A percentile compares a stretch with the other conserved stretches of the same genome.
Evolutionary conservation across 257 asterid species (phyloP).

Genomic region (Pogostemon cablin): DNA sequence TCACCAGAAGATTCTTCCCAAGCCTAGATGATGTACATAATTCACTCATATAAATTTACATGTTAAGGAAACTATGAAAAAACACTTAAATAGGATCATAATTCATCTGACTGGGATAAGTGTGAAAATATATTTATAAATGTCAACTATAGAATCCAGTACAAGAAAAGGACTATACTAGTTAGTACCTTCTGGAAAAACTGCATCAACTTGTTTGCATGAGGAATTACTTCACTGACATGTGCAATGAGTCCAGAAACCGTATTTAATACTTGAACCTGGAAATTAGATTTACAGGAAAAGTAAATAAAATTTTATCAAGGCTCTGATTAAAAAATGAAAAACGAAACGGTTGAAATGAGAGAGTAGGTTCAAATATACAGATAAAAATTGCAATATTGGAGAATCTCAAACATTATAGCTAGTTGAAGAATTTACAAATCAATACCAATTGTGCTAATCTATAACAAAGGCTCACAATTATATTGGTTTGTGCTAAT

Average conservation of each 20-base stretch:
- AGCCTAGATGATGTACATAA: conserved; percentile 49
- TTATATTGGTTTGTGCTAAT: neutral
- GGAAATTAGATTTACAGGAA: conserved; percentile 37
- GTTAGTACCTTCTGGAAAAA: conserved; percentile 82
- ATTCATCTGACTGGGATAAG: conserved; percentile 1
- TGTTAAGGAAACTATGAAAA: conserved; percentile 17
- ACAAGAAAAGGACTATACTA: conserved; percentile 11
- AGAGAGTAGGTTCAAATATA: conserved; percentile 21
- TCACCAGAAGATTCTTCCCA: conserved; percentile 98
- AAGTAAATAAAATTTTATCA: conserved; percentile 8
- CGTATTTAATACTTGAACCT: conserved; percentile 96
- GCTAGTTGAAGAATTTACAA: neutral
- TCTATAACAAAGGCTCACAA: neutral
- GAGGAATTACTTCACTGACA: conserved; percentile 68
- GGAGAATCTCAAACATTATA: conserved; percentile 17
- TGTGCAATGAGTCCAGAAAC: conserved; percentile 82
- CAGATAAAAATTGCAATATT: conserved; percentile 11
- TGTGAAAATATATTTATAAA: conserved; percentile 5
- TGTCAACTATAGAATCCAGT: neutral
- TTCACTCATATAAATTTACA: conserved; percentile 31
- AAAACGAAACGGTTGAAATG: conserved; percentile 12
- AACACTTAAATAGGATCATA: neutral
- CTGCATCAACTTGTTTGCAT: conserved; percentile 77
- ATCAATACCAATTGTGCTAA: neutral
- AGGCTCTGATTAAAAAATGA: conserved; percentile 8